Base-by-base conservation (phyloP, 345 rosid species). In the Citrus unshiu region DNA sequence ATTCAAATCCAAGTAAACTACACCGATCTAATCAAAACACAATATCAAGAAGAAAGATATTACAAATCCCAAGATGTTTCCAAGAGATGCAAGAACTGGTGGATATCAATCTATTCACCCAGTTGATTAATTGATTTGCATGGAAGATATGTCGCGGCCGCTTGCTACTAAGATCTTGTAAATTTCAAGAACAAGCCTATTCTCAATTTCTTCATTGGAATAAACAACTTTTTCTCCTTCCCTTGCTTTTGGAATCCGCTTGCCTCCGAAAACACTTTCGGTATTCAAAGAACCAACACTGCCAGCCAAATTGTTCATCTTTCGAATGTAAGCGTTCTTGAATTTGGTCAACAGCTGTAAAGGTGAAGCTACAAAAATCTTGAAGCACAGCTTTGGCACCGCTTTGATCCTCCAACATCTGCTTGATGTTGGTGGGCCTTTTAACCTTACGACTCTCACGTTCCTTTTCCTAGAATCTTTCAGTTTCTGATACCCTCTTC, bases 401-500 rank as follows among this genome's bases (percentile, higher is more conserved):
- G 81, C 61, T 72, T 60, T 87, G 61, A 87, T 62, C 79, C 63
- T 84, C 90, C 88, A 87, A 62, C 39, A 78, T 77, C 88, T 78
- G 4, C 85, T 76, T 3, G 78, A 72, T 3, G 51, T 46, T 9
- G 70, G 30, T 1, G 72, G 79, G 35, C 86, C 78, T 5, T 13
- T 35, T 7, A 85, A 19, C 72, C 83, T 80, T 10, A 70, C 29
- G 7, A 80, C 37, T 63, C 75, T 83, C 10, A 82, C 39, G 2
- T 70, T 84, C 73, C 58, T 85, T 25, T 79, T 81, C 63, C 70
- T 85, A 10, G 66, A 35, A 0, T 77, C 65, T 34, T 79, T 63
- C 2, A 85, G 75, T 34, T 79, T 76, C 49, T 79, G 85, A 75
- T 88, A 85, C 25, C 75, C 24, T 32, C 75, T 82, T 75, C 86